A percentile compares a stretch with the other conserved stretches of the same genome.
phyloP scores from a whole-genome alignment of 345 rosid genomes.

The Populus simonii region DNA sequence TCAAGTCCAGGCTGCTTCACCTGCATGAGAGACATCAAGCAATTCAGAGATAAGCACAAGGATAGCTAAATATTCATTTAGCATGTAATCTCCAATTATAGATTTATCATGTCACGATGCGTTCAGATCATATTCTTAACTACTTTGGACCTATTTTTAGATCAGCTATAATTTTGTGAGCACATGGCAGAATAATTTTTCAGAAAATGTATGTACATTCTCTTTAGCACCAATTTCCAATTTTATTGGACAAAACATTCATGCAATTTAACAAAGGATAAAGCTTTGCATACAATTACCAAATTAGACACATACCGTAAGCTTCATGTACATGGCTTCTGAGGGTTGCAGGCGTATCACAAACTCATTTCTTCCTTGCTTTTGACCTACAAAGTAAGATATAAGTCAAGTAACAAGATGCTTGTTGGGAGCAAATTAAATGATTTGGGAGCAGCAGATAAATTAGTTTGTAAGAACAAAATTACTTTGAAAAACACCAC shows the following conservation, averaged over 20 bases:
- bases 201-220: not conserved
- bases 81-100: not conserved
- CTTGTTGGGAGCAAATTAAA: not conserved
- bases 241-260: not conserved
- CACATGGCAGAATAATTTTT: not conserved
- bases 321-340: slow-evolving; percentile 98
- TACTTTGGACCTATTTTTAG: not conserved
- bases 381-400: slow-evolving; percentile 50
- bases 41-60: not conserved
- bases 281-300: not conserved
- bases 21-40: slow-evolving; percentile 39
- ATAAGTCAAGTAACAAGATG: slow-evolving; percentile 8
- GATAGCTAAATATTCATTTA: not conserved
- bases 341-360: slow-evolving; percentile 96
- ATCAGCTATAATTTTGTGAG: not conserved
- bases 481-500: not conserved
- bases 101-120: not conserved
- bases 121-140: not conserved
- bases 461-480: not conserved
- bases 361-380: slow-evolving; percentile 97
- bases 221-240: not conserved
- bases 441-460: not conserved
- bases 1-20: slow-evolving; percentile 97
- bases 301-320: slow-evolving; percentile 55
- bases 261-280: not conserved